These are phyloP conservation scores for Pleurotus platypus DNA, from an alignment of 768 basidiomycete genomes.

Conservation along the genomic window DNA sequence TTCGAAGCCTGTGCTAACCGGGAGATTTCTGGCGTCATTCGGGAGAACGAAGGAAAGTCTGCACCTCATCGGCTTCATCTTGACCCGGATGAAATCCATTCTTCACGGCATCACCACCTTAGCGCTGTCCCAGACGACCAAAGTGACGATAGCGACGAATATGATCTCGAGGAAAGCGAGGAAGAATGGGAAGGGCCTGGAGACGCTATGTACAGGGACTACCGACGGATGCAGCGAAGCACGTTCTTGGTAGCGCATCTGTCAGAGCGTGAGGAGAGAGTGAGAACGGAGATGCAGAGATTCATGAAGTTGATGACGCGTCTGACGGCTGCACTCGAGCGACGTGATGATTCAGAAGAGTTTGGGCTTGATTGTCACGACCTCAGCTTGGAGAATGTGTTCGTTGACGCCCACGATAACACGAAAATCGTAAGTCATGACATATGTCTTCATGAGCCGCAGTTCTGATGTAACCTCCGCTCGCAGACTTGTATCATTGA, in stretches of 20 bases:
- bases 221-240: conserved; percentile 74
- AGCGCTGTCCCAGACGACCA: conserved; percentile 67
- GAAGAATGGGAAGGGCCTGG: conserved; percentile 79
- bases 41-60: conserved; percentile 74
- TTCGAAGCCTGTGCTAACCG: conserved; percentile 62
- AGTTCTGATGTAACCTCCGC: conserved; percentile 1
- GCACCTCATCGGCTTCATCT: conserved; percentile 77
- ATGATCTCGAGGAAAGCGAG: conserved; percentile 76
- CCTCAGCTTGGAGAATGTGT: conserved; percentile 79
- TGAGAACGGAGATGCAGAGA: conserved; percentile 66
- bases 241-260: conserved; percentile 78
- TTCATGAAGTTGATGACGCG: conserved; percentile 70
- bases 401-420: conserved; percentile 68
- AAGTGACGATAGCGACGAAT: conserved; percentile 77
- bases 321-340: conserved; percentile 29
- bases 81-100: conserved; percentile 72
- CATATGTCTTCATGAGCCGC: conserved; percentile 7
- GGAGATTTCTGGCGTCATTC: conserved; percentile 70
- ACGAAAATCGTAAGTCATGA: conserved; percentile 61
- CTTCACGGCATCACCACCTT: conserved; percentile 67
- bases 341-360: conserved; percentile 42
- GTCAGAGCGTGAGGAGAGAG: conserved; percentile 55
- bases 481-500: conserved; percentile 81
- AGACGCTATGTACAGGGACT: conserved; percentile 78
- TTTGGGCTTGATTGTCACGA: conserved; percentile 87